Evolutionary conservation across 805 yeast species (phyloP), one percentile per base, ranked within the genome.

Genomic region (Wickerhamiella sorbophila): DNA sequence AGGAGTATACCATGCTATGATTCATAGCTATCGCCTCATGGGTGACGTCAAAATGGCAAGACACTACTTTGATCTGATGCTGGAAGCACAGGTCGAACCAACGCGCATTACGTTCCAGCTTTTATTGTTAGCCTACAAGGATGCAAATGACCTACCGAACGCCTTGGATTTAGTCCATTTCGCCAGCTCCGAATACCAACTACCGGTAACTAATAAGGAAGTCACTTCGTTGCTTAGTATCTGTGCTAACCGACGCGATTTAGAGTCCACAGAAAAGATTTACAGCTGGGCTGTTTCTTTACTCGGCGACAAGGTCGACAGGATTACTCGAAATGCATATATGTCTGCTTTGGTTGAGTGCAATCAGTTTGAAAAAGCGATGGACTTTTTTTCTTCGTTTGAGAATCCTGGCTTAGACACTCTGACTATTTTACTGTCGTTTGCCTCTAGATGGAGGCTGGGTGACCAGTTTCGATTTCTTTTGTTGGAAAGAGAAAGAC

Each of bases 1-100:
- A 5, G 51, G 55, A 6, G 62, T 75, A 1, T 56, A 65, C 39
- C 62, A 65, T 26, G 69, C 75, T 0, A 51, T 77, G 33, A 66
- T 77, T 39, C 56, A 60, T 21, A 49, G 69, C n/a, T 57, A 66
- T 33, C 49, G 69, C 12, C 57, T 55, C 19, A 52, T 61, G 5
- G 61, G 65, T 8, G 61, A 70, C 29, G 54, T 59, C 19, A 52
- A 54, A 0, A 63, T 56, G 14, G 70, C 67, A 2, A 46, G 66
- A 9, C 51, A 50, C 33, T 58, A 61, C 57, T 68, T 64, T 45
- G 47, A 60, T 3, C 54, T 58, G 12, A 60, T 64, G 51, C 52
- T 62, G 2, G 31, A 33, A 3, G 48, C 53, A 24, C 59, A 52
- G 43, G 42, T 66, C 5, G 33, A 43, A 3, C 59, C 68, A 2